Evolutionary conservation across 139 green algal species (phyloP).

Genomic region (Astrephomene gubernaculifera): DNA sequence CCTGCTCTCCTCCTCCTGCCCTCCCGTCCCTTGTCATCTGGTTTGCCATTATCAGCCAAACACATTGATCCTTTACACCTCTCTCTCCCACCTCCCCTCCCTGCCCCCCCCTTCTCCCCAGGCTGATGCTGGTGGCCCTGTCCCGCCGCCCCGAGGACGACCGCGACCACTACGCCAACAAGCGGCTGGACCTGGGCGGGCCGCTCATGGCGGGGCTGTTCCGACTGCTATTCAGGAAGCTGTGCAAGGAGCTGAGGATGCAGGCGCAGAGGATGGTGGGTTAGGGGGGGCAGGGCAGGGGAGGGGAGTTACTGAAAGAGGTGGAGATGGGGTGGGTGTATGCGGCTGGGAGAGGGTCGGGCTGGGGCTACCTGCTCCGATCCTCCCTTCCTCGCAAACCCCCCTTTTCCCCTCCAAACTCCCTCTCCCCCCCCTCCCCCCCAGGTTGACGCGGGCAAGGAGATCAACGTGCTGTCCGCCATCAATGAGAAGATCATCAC

Average conservation of each 20-base stretch:
- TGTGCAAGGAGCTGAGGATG: constrained; percentile 91
- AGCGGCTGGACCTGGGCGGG: constrained; percentile 94
- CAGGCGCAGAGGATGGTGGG: constrained; percentile 78
- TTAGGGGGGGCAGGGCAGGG: background rate
- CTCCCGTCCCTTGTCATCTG: no score
- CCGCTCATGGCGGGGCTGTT: constrained; percentile 90
- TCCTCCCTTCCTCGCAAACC: no score
- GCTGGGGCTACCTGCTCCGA: no score
- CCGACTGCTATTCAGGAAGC: constrained; percentile 93
- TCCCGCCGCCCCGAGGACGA: constrained; percentile 84
- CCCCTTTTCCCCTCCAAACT: no score
- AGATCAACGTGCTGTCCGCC: constrained; percentile 84
- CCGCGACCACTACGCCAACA: constrained; percentile 99
- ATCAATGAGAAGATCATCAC: constrained; percentile 96
- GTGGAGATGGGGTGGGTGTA: no score
- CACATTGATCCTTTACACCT: no score
- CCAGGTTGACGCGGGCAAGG: constrained; percentile 56
- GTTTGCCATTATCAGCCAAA: no score
- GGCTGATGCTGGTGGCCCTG: constrained; percentile 89
- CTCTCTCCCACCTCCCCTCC: background rate
- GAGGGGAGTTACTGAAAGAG: no score
- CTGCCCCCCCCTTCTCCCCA: no score
- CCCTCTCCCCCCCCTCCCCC: background rate
- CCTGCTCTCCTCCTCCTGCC: no score
- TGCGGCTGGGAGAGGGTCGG: no score